These are phyloP conservation scores for Apophysomyces ossiformis DNA, from an alignment of 371 early-diverging fungal genomes.

Conservation along the genomic window DNA sequence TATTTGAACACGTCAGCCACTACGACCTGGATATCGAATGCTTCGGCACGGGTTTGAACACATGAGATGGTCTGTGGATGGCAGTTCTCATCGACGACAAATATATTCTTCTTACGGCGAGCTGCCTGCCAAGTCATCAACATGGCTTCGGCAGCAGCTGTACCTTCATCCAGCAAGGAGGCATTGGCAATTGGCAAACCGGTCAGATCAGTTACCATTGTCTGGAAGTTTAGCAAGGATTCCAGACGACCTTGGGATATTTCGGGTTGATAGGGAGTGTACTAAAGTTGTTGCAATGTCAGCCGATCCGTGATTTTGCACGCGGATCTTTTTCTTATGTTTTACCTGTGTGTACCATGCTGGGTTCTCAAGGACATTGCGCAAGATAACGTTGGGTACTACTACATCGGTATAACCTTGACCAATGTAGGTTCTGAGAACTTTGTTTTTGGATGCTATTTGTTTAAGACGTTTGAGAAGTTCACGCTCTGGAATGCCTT, in stretches of 20 bases:
- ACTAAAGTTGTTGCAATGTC: slow-evolving; percentile 55
- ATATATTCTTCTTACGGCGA: slow-evolving; percentile 77
- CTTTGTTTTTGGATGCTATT: slow-evolving; percentile 90
- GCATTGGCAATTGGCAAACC: slow-evolving; percentile 96
- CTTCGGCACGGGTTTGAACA: slow-evolving; percentile 91
- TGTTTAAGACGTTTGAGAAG: slow-evolving; percentile 76
- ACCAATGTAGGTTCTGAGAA: slow-evolving; percentile 91
- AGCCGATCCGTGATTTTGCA: background rate
- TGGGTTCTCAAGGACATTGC: slow-evolving; percentile 97
- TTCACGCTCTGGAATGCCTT: slow-evolving; percentile 83
- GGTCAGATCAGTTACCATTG: slow-evolving; percentile 92
- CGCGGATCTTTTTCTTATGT: background rate
- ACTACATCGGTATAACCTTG: slow-evolving; percentile 93
- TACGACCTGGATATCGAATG: slow-evolving; percentile 88
- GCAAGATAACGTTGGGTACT: slow-evolving; percentile 92
- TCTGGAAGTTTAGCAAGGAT: slow-evolving; percentile 95
- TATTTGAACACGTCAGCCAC: slow-evolving; percentile 79
- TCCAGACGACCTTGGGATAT: slow-evolving; percentile 97
- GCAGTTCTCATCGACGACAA: slow-evolving; percentile 91
- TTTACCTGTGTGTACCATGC: slow-evolving; percentile 95
- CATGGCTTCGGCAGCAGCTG: slow-evolving; percentile 98
- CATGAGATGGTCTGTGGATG: slow-evolving; percentile 96
- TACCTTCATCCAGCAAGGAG: slow-evolving; percentile 95
- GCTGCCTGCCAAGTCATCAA: slow-evolving; percentile 81
- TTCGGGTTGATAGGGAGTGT: slow-evolving; percentile 98